Conservation (phyloP, 306 rosid genomes). For the Sechiopsis laciniata region DNA sequence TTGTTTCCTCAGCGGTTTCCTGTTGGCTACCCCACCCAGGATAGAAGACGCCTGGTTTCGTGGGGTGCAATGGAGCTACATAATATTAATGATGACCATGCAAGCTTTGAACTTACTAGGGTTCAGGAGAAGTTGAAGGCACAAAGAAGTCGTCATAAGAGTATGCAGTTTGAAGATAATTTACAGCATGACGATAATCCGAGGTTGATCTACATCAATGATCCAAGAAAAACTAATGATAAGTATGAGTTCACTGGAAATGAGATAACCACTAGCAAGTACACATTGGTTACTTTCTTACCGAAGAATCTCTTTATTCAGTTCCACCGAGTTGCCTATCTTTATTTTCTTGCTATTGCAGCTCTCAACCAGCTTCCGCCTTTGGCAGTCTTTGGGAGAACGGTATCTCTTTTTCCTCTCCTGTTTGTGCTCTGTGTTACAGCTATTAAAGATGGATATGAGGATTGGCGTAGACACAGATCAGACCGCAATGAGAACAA, state of each 20-base stretch:
- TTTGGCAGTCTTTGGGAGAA: conserved; percentile 88
- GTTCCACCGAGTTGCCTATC: conserved; percentile 87
- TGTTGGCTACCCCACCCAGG: conserved; percentile 54
- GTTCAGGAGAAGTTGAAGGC: conserved; percentile 47
- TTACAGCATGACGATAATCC: conserved; percentile 50
- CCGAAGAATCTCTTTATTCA: conserved; percentile 90
- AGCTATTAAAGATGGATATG: conserved; percentile 92
- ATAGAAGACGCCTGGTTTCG: conserved; percentile 37
- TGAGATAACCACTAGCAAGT: conserved; percentile 76
- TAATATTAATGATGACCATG: conserved; percentile 26
- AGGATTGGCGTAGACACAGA: conserved; percentile 92
- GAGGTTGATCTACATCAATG: conserved; percentile 72
- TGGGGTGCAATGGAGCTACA: conserved; percentile 78
- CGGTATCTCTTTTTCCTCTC: conserved; percentile 79
- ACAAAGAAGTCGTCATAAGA: conserved; percentile 54
- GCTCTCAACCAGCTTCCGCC: conserved; percentile 98
- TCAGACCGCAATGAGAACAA: conserved; percentile 87
- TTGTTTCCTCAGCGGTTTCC: conserved; percentile 38
- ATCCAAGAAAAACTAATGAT: conserved; percentile 70
- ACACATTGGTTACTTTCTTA: conserved; percentile 73
- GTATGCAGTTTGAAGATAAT: conserved; percentile 55
- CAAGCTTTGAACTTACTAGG: conserved; percentile 45
- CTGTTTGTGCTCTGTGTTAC: conserved; percentile 84
- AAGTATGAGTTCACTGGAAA: conserved; percentile 87
- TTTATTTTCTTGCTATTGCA: conserved; percentile 90